Evolutionary conservation across 257 asterid species (phyloP), one percentile per base, ranked within the genome.

Genomic region (Datura wrightii): DNA sequence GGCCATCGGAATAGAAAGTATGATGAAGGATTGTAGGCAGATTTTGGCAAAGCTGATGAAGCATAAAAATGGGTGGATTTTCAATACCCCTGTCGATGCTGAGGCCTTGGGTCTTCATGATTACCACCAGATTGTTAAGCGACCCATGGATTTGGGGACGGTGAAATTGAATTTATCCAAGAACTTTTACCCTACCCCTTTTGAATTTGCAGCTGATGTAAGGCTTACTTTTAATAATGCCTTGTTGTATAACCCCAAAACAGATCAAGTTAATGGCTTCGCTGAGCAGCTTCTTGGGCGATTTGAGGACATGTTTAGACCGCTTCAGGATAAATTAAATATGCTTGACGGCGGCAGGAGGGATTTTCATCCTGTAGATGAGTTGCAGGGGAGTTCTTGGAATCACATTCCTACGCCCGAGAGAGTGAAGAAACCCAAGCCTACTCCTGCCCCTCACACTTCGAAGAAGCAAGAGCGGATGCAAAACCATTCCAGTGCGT

Each of bases 61-160:
- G 91, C 89, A 92, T 80, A 95, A 94, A 79, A 48, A n/a, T 52
- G 90, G 93, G 36, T 91, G 92, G 90, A 65, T 93, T 41, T 97
- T 97, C 90, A 93, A 86, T 66, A 55, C 54, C 1, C 98, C 99
- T 0, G 98, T 97, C 8, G 95, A 97, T 86, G 99, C 97, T 0
- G 91, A 52, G 53, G 88, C 86, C 10, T 16, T 94, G 62, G 92
- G 92, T 72, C 98, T 94, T 85, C 97, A 91, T 78, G 99, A 97
- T 92, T 97, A 95, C 84, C 98, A 95, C 79, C 85, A 82, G 87
- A 97, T 97, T 87, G 95, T 97, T 79, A 93, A 94, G 90, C 85
- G 92, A 58, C 99, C 98, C 5, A 94, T 95, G 99, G 99, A 97
- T 92, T 93, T 97, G 65, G 98, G 99, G 3, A 91, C 98, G 36